Evolutionary conservation across 2,329 filamentous ascomycete genomes (phyloP), one percentile per base, ranked within the genome.

Genomic region (Colletotrichum chlorophyti): DNA sequence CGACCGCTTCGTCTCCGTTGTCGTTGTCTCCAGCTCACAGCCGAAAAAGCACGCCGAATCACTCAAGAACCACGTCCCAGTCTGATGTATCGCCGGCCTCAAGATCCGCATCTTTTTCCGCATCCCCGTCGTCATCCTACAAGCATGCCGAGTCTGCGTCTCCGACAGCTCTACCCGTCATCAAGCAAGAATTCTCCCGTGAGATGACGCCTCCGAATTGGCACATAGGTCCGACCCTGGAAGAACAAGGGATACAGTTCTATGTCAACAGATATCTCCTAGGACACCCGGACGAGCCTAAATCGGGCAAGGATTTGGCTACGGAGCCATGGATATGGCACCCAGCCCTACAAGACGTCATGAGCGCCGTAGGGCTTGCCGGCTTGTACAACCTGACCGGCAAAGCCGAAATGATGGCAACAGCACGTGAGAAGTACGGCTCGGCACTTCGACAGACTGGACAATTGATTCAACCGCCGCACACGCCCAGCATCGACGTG

Each of bases 361-460:
- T 87, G 72, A 70, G 79, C 8, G 83, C 85, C 12, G 77, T 87
- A 15, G 85, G 85, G 2, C 74, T 86, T 43, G 84, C 84, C 0
- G 83, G 82, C 58, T 66, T 88, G 58, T 80, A 82, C 4, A 86
- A 86, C 53, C 69, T 85, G 15, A 76, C 73, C 24, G 76, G 76
- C 17, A 77, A 83, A 41, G 69, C 70, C 15, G 71, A 75, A 26
- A 68, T 86, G 66, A 76, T 76, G 63, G 67, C 76, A 3, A 64
- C 74, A 32, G 81, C 85, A 12, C 77, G 76, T 43, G 74, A 79
- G 53, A 81, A 81, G 64, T 87, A 88, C 66, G 79, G 79, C 7
- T 68, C 74, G 24, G 83, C 84, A 2, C 69, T 88, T 32, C 78
- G 76, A 35, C 73, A 78, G 50, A 80, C 78, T 3, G 74, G 76